Base-by-base conservation (phyloP, 2,329 filamentous ascomycete species). In the Sporothrix pseudoabietina region DNA sequence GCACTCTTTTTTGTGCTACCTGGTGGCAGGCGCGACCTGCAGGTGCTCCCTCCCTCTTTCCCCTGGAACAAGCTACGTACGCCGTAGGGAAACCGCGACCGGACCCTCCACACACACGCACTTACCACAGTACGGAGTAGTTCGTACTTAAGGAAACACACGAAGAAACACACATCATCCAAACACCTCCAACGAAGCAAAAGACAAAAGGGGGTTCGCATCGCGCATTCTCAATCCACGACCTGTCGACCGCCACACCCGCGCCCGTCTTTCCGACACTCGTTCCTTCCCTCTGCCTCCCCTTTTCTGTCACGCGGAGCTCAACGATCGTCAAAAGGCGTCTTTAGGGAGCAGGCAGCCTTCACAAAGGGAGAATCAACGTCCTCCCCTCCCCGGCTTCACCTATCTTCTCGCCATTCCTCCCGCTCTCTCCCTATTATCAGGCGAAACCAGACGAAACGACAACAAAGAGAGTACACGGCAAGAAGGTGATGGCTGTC, bases 401-500 rank as follows among this genome's bases (percentile, higher is more conserved):
- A 35, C 35, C 35, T 2, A 35, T 35, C 2, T 2, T 35, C 35
- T 35, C 35, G 35, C 35, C 4, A 35, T 35, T 35, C 2, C 35
- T 35, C 35, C 35, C 1, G 35, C n/a, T 14, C 52, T 7, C 39
- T 63, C 39, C 35, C 32, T 9, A 8, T 2, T n/a, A 10, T 14
- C 59, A 6, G 39, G 3, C 61, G 22, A 47, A 44, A 39, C 39
- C 8, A 26, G 26, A 1, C 7, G 59, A 63, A 41, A 6, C n/a
- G 9, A 26, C 39, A 30, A 47, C 61, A 16, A 10, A 66, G 61
- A 30, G 44, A 49, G 44, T n/a, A 66, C 61, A 32, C 22, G 35
- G 35, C 72, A 19, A 30, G 16, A 66, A 70, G 55, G 71, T 65
- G 61, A 80, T 80, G 79, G 79, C 79, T 75, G 74, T 74, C 75